phyloP scores from a whole-genome alignment of 2,329 filamentous ascomycete species.

The Pseudopyricularia cyperi region DNA sequence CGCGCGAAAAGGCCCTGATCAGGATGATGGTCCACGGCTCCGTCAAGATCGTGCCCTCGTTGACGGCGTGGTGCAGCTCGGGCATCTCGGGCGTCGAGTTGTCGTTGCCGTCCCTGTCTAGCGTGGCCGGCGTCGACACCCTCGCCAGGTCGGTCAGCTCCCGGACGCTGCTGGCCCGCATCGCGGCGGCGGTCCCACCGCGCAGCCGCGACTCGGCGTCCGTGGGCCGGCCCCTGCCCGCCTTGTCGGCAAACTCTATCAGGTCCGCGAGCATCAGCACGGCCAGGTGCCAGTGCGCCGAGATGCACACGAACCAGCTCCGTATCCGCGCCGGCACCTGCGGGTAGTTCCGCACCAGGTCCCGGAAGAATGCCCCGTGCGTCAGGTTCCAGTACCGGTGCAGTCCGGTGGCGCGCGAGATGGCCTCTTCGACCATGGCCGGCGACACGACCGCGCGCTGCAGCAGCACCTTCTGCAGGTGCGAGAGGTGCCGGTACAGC shows the following conservation, averaged over 20 bases:
- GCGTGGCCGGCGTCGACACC: conserved; percentile 23
- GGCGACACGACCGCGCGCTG: conserved; percentile 17
- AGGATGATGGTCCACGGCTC: conserved; percentile 47
- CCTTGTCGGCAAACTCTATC: conserved; percentile 34
- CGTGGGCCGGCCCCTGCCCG: conserved; percentile 13
- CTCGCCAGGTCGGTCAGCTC: conserved; percentile 34
- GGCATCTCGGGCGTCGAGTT: conserved; percentile 13
- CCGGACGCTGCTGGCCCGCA: conserved; percentile 28
- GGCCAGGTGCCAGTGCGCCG: conserved; percentile 45
- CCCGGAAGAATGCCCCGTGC: conserved; percentile 37
- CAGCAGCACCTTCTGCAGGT: conserved; percentile 38
- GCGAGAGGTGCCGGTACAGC: conserved; percentile 40
- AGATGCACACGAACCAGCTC: conserved; percentile 46
- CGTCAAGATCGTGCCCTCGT: conserved; percentile 40
- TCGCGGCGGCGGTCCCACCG: conserved; percentile 20
- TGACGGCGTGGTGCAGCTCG: conserved; percentile 39
- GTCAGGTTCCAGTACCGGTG: conserved; percentile 41
- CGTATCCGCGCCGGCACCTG: conserved; percentile 37
- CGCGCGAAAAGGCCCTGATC: conserved; percentile 37
- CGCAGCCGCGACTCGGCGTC: conserved; percentile 13
- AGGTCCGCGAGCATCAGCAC: conserved; percentile 40
- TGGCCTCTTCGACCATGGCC: conserved; percentile 30
- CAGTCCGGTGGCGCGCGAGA: conserved; percentile 32
- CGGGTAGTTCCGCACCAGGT: conserved; percentile 35
- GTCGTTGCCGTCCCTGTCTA: conserved; percentile 6